Base-by-base conservation (phyloP, 1,284 basidiomycete species). In the Marasmius oreades region DNA sequence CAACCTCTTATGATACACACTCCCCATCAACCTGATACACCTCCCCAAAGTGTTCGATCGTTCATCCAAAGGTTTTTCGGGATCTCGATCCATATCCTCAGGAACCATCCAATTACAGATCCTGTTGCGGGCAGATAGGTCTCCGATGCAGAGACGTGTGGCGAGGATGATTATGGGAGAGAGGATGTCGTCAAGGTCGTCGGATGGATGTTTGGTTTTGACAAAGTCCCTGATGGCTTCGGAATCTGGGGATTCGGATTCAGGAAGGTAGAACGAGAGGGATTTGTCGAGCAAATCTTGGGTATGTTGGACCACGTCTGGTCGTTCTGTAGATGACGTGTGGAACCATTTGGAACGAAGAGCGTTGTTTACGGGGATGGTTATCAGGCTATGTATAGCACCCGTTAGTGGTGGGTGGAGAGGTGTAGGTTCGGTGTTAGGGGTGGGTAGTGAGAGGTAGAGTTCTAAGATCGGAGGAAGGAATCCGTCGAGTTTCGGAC, bases 41-140 rank as follows among this genome's bases (percentile, higher is more conserved):
- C 89, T 77, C 1, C 95, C 95, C 1, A 96, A 73, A 14, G 90
- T 68, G 65, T 91, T 86, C 12, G 81, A 61, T 1, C 92, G 82
- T 31, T 75, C 71, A 66, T 95, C 92, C 20, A 96, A 74, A 0
- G 90, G 79, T 2, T 26, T 23, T 72, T 75, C 12, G 86, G 82
- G 28, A 20, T 50, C 47, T 28, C 95, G 84, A 69, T 97, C 94
- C 68, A 96, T 66, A 62, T 88, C 82, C 0, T 81, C 70, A 0
- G 94, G 93, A 6, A 94, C 70, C 8, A 96, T 71, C 74, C 81
- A 80, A 39, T 83, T 78, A 52, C 83, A 79, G 59, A 93, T 70
- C 31, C 82, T 76, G 33, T 69, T 60, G 53, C 85, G 77, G 22
- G 82, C 81, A 1, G 71, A 71, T 53, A 83, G 80, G 60, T 89